A percentile compares a stretch with the other conserved stretches of the same genome.
Conservation (phyloP, 2,329 filamentous ascomycete genomes). For the Aspergillus aculeatinus region DNA sequence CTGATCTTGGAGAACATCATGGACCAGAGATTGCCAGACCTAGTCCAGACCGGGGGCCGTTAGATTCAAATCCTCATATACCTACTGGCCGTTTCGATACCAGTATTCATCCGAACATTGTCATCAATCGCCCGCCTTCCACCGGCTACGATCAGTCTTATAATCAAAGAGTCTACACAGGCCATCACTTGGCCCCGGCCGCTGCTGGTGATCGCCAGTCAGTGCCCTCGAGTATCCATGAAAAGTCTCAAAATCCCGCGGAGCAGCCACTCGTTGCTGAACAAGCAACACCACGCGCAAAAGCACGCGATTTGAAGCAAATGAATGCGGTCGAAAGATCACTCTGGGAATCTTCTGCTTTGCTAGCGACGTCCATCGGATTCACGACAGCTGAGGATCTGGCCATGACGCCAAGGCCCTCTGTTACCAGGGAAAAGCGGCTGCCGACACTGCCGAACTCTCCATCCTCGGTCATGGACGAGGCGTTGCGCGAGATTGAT, state of each 20-base stretch:
- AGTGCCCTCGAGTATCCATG: slow-evolving; percentile 34
- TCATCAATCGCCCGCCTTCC: slow-evolving; percentile 3
- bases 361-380: slow-evolving; percentile 21
- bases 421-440: slow-evolving; percentile 38
- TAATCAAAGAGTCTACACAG: not conserved
- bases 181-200: slow-evolving; percentile 10
- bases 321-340: slow-evolving; percentile 8
- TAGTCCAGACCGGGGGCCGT: not conserved
- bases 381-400: slow-evolving; percentile 17
- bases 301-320: slow-evolving; percentile 10
- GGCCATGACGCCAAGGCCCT: slow-evolving; percentile 26
- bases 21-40: not conserved
- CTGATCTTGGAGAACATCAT: slow-evolving; percentile 16
- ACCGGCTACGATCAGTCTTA: not conserved
- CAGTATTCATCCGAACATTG: slow-evolving; percentile 9
- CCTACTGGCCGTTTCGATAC: slow-evolving; percentile 10
- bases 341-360: slow-evolving; percentile 21
- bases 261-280: slow-evolving; percentile 15
- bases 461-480: slow-evolving; percentile 47
- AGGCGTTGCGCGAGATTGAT: slow-evolving; percentile 38
- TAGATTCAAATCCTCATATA: not conserved
- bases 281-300: not conserved
- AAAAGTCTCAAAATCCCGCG: slow-evolving; percentile 35
- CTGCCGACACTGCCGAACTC: slow-evolving; percentile 48
- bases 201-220: slow-evolving; percentile 10